Percentiles rank a stretch among this genome's conserved stretches.
phyloP scores from a whole-genome alignment of 1,139 yeast genomes.

The Saccharomyces pastorianus region DNA sequence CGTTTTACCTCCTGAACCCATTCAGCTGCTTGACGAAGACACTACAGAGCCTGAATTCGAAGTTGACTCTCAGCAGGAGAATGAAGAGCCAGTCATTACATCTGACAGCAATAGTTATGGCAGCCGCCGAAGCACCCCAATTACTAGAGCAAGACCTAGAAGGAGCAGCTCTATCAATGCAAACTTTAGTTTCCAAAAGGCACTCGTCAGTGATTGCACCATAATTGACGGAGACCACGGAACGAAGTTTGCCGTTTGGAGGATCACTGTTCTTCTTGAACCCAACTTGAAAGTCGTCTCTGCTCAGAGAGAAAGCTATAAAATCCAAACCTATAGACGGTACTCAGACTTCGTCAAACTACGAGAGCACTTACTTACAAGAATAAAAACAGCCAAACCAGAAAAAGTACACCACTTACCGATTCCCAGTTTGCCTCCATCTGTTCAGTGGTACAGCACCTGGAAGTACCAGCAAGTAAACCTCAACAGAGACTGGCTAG shows the following conservation, averaged over 20 bases:
- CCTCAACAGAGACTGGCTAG: constrained; percentile 23
- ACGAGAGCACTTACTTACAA: constrained; percentile 12
- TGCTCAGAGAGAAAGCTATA: constrained; percentile 4
- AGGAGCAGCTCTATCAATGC: constrained; percentile 8
- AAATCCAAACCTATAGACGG: constrained; percentile 21
- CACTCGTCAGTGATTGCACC: constrained; percentile 22
- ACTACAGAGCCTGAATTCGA: neutral
- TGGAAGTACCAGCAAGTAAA: constrained; percentile 26
- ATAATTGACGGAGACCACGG: constrained; percentile 24
- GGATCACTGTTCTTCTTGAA: constrained; percentile 16
- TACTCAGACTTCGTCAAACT: constrained; percentile 25
- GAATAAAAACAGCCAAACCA: constrained; percentile 8
- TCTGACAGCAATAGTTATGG: neutral
- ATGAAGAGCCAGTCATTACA: neutral
- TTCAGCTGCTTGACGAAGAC: constrained; percentile 16
- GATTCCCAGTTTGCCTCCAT: constrained; percentile 25
- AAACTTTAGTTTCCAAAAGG: constrained; percentile 9
- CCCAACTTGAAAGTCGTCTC: constrained; percentile 6
- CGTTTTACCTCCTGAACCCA: constrained; percentile 24
- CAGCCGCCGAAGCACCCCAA: constrained; percentile 4
- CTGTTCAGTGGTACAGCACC: constrained; percentile 26
- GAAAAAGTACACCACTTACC: constrained; percentile 4
- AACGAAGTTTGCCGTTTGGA: constrained; percentile 27
- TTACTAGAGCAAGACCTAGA: constrained; percentile 1
- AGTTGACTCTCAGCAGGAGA: neutral